Evolutionary conservation across 1,139 yeast genomes (phyloP), one percentile per base, ranked within the genome.

Genomic region (Keqinozyma sinolaborantium): DNA sequence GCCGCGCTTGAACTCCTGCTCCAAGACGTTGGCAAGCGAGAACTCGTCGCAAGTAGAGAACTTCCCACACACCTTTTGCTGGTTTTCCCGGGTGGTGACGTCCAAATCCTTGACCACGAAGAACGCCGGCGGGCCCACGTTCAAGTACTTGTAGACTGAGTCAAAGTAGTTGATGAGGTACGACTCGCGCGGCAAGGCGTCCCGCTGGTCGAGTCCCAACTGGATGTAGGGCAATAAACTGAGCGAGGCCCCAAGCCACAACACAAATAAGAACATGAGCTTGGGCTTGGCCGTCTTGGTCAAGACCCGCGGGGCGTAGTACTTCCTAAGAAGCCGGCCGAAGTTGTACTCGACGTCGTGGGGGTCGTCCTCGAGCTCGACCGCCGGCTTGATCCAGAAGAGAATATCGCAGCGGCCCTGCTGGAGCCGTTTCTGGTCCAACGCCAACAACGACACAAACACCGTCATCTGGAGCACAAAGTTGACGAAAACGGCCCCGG

Each of bases 51-150:
- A 92, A 0, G 88, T 74, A 0, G 95, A 77, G 50, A 87, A 92
- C 39, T 87, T 75, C 1, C 97, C 96, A 60, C 98, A 92, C 1
- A 90, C 48, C 34, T 76, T 70, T 46, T 82, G 82, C 53, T 92
- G 98, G 30, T 69, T 70, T 0, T 45, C 56, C 32, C 86, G 60
- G 8, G 56, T 39, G 0, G 94, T 84, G 2, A 83, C 64, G 47
- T 86, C 82, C 32, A 78, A 53, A 35, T 74, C 77, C 34, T 75
- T 73, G 14, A 86, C 77, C 20, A 92, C 90, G 55, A 87, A 83
- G 50, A 84, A 92, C 1, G 86, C 73, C 0, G 98, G 98, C 1
- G 98, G 96, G 0, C 97, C 98, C 3, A 84, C 83, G 41, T 83
- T 81, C 38, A 92, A 66, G 50, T 80, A 83, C 2, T 69, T 57